Evolutionary conservation across 495 filamentous ascomycete species (phyloP).

Genomic region (Pseudomonodictys pantanalensis): DNA sequence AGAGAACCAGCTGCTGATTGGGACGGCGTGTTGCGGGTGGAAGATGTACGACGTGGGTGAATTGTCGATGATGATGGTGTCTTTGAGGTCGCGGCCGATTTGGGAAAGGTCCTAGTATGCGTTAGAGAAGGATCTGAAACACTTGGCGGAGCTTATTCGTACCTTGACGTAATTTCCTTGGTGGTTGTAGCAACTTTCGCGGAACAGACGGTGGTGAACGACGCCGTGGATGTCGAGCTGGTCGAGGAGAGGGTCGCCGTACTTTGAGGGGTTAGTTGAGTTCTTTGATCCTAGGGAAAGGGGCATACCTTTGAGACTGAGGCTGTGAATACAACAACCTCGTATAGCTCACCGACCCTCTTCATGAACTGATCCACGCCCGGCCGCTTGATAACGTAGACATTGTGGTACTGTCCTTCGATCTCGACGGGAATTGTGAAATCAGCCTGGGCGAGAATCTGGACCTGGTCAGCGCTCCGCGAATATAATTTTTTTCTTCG

Average conservation of each 20-base stretch:
- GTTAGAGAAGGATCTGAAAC: background rate
- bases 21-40: constrained; percentile 97
- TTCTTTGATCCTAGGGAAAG: background rate
- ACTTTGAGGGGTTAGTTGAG: constrained; percentile 51
- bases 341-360: constrained; percentile 93
- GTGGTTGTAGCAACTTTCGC: constrained; percentile 98
- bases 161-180: constrained; percentile 99
- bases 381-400: constrained; percentile 98
- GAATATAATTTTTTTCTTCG: background rate
- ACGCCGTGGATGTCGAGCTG: constrained; percentile 97
- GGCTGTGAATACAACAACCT: constrained; percentile 97
- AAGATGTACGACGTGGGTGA: constrained; percentile 99
- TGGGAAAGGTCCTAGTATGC: constrained; percentile 75
- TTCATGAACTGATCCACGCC: constrained; percentile 99
- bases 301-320: constrained; percentile 90
- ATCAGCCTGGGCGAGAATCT: constrained; percentile 97
- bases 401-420: constrained; percentile 97
- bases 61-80: constrained; percentile 99
- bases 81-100: constrained; percentile 89
- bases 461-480: constrained; percentile 30
- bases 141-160: constrained; percentile 24
- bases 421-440: constrained; percentile 99
- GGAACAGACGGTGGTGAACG: constrained; percentile 93
- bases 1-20: constrained; percentile 99
- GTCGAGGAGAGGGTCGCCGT: constrained; percentile 93